Percentiles rank a stretch among this genome's conserved stretches.
phyloP scores from a whole-genome alignment of 129 eudicot genomes.

The Saposhnikovia divaricata region DNA sequence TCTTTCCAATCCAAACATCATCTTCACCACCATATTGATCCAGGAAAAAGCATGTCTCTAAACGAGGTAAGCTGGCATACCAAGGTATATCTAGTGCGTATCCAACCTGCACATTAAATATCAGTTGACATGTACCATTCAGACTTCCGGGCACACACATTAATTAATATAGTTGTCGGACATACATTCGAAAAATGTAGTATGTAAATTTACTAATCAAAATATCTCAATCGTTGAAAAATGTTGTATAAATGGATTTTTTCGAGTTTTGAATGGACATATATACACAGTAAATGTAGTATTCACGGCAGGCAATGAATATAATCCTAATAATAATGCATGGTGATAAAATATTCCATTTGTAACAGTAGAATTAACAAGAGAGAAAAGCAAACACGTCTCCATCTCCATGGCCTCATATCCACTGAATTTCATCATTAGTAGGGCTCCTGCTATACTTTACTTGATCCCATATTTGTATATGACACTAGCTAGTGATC shows the following conservation, averaged over 20 bases:
- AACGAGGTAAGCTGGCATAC: constrained; percentile 80
- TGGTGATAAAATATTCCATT: neutral
- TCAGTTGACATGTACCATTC: neutral
- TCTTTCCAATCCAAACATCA: constrained; percentile 97
- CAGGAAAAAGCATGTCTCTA: constrained; percentile 69
- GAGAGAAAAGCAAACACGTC: neutral
- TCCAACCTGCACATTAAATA: constrained; percentile 44
- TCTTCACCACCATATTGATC: constrained; percentile 91
- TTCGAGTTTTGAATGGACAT: neutral
- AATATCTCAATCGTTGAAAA: too few relatives aligned
- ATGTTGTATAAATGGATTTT: too few relatives aligned
- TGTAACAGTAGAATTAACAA: neutral
- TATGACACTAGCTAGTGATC: neutral
- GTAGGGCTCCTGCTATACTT: neutral
- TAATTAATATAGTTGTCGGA: neutral
- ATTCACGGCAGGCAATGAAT: neutral
- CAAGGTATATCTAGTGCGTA: constrained; percentile 80
- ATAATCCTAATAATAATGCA: neutral
- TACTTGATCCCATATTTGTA: neutral
- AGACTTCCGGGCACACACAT: neutral
- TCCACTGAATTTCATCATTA: constrained; percentile 4
- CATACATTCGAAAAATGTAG: neutral
- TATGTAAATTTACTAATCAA: neutral
- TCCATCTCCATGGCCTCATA: neutral
- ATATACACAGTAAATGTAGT: neutral